Percentiles rank a stretch among this genome's conserved stretches.
Conservation (phyloP, 345 rosid genomes). For the Raphanus raphanistrum region DNA sequence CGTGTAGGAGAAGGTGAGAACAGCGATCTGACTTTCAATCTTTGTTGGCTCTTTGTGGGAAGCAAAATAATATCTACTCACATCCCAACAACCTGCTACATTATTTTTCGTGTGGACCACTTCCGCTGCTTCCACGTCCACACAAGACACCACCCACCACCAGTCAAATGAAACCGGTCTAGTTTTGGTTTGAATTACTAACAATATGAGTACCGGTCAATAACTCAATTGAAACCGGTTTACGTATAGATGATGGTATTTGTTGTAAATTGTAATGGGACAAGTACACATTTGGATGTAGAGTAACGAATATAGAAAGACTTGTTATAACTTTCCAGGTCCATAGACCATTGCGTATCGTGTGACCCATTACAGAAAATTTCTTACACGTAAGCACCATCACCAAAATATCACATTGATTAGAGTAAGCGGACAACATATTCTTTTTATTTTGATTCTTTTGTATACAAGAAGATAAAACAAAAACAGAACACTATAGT, state of each 20-base stretch:
- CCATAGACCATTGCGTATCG: not conserved
- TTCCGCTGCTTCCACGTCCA: not conserved
- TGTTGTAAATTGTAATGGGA: no score
- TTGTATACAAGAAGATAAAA: not conserved
- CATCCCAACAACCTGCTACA: slow-evolving; percentile 13
- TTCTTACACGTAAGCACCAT: not conserved
- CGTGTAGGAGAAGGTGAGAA: not conserved
- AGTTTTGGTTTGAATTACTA: not conserved
- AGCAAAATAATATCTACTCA: slow-evolving; percentile 19
- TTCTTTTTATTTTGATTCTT: not conserved
- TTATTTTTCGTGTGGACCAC: slow-evolving; percentile 22
- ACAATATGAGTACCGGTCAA: not conserved
- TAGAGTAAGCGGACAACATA: not conserved
- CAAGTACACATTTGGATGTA: not conserved
- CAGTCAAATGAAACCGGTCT: slow-evolving; percentile 9
- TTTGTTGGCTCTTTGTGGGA: not conserved
- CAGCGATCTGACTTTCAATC: not conserved
- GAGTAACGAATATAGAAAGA: not conserved
- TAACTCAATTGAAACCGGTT: not conserved
- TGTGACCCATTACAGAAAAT: not conserved
- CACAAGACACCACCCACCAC: not conserved
- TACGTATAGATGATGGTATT: not conserved
- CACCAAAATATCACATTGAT: slow-evolving; percentile 18
- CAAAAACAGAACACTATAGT: not conserved
- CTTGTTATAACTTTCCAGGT: not conserved